Base-by-base conservation (phyloP, 202 grass and related monocot species). In the Setaria viridis region DNA sequence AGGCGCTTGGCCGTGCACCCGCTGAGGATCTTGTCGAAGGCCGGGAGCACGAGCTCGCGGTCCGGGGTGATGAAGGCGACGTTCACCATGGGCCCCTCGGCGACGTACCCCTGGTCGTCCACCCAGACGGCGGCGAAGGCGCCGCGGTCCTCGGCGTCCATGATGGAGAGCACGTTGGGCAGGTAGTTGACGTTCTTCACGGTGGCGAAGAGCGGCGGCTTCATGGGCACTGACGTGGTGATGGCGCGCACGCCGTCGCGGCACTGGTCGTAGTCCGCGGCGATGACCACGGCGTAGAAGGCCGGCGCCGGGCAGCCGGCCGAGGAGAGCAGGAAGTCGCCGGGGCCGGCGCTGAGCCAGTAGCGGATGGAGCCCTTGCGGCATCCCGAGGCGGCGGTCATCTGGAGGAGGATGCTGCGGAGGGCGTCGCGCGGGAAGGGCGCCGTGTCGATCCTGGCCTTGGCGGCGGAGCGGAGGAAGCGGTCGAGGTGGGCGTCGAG, bases 101-200 rank as follows among this genome's bases (percentile, higher is more conserved):
- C 95, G 39, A 94, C 86, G 79, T 49, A 68, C 0, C 91, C 95
- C 2, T 86, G 9, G 5, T 89, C 86, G 82, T 98, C 96, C 0
- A 98, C 91, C 96, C 93, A 98, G 0, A 98, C 92, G 8, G 93
- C 84, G 5, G 93, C 83, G 57, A 87, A 98, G 4, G 93, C 95
- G 62, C 86, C 91, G 78, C 87, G 85, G 54, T 93, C 89, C 90
- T 98, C 95, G 9, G 95, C 96, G 81, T 98, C 96, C 93, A 98
- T 89, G 79, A 92, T 87, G 14, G 91, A 89, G 6, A 95, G 90
- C 72, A 92, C 96, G 79, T 98, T 98, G 51, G 91, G 96, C 48
- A 98, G 91, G 88, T 98, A 98, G 81, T 98, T 98, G 33, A 94
- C 96, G 72, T 98, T 98, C 88, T 98, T 98, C 48, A 77, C 75